Evolutionary conservation across 345 rosid genomes (phyloP), one percentile per base, ranked within the genome.

Genomic region (Bruguiera sexangula): DNA sequence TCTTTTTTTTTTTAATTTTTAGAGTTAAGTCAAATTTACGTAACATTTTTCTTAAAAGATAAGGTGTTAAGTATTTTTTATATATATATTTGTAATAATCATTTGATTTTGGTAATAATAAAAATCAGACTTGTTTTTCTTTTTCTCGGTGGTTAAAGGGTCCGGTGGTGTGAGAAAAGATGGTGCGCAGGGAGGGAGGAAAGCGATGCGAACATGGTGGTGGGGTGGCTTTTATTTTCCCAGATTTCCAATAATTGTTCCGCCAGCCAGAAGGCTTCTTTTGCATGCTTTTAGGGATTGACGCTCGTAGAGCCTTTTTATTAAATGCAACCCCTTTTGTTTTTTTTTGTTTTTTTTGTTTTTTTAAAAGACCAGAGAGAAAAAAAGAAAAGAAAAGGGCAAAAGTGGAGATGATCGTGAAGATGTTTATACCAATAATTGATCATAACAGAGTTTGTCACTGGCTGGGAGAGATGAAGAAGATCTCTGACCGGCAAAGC

Each of bases 141-240:
- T 70, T 84, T 86, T 72, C 91, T 86, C 85, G 81, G 79, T 72
- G 71, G 53, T 43, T 67, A 88, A 88, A 86, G 91, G 82, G 76
- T 85, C 57, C 3, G 69, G 22, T 86, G 43, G 63, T 68, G 78
- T 4, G 50, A 76, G 75, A 81, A 81, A 62, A 72, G 81, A 65
- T 21, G 48, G n/a, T 27, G 62, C 58, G 77, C 37, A 79, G 52
- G 65, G 65, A 27, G 59, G 63, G 81, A 79, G 82, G 87, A 60
- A 86, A 83, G 83, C 87, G 74, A 83, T 83, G 85, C 26, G 32
- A 46, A 50, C 26, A 55, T 64, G 36, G 85, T 84, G 85, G 24
- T 24, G 82, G 81, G 19, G 31, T 82, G 81, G 64, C 89, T 27
- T 83, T 87, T 87, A 34, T 66, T 65, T 72, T 2, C 72, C 30